Percentiles rank a stretch among this genome's conserved stretches.
Conservation (phyloP, 2,329 filamentous ascomycete species). For the Colletotrichum cuscutae region DNA sequence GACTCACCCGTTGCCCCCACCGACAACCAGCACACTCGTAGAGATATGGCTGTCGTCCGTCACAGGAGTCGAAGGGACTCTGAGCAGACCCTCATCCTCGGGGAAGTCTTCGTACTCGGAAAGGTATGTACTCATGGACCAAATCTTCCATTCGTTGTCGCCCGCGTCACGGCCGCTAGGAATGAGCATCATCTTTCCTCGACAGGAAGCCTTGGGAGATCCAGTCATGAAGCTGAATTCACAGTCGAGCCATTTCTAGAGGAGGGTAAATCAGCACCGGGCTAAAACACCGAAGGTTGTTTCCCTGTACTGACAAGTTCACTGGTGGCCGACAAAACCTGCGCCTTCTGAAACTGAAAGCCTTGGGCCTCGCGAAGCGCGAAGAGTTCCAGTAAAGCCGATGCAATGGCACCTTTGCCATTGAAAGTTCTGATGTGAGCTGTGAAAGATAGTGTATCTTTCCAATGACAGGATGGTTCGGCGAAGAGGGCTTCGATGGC, state of each 20-base stretch:
- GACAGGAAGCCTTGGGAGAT: slow-evolving; percentile 42
- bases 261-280: not conserved
- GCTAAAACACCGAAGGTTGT: not conserved
- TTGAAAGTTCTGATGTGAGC: slow-evolving; percentile 32
- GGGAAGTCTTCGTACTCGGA: slow-evolving; percentile 37
- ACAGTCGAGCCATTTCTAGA: slow-evolving; percentile 28
- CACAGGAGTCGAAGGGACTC: slow-evolving; percentile 35
- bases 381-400: not conserved
- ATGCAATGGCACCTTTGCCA: not conserved
- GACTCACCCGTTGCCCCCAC: slow-evolving; percentile 47
- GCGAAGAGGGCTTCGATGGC: slow-evolving; percentile 9
- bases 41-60: slow-evolving; percentile 34
- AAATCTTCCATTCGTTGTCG: slow-evolving; percentile 45
- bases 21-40: slow-evolving; percentile 48
- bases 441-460: slow-evolving; percentile 31
- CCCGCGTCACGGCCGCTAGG: slow-evolving; percentile 23
- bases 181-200: slow-evolving; percentile 46
- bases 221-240: slow-evolving; percentile 45
- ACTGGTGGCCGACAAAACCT: slow-evolving; percentile 18
- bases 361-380: not conserved
- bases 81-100: slow-evolving; percentile 42
- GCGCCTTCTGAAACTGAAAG: not conserved
- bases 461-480: slow-evolving; percentile 7
- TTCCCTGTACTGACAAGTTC: slow-evolving; percentile 22
- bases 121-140: slow-evolving; percentile 45